A percentile compares a stretch with the other conserved stretches of the same genome.
Evolutionary conservation across 176 grass and related monocot genomes (phyloP).

Genomic region (Puccinellia tenuiflora): DNA sequence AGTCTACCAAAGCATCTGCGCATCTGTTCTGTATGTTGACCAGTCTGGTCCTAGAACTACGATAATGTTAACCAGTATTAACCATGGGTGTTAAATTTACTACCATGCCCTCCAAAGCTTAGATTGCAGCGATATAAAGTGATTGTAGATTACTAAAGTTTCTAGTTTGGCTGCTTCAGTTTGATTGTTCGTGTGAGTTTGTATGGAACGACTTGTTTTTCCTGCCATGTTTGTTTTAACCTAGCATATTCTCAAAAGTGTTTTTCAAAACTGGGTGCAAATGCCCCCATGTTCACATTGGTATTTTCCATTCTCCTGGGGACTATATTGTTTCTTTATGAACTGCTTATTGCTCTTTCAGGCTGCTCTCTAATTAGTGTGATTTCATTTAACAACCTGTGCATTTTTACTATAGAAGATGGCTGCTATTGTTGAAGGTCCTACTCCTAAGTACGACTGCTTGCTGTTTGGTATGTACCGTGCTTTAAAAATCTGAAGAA

Average conservation of each 20-base stretch:
- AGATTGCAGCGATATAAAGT: not conserved
- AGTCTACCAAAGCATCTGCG: not conserved
- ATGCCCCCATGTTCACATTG: too few species aligned
- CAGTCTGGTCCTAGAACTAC: not conserved
- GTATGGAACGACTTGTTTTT: not conserved
- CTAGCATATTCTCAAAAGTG: too few species aligned
- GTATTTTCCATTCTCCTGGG: too few species aligned
- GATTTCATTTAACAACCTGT: not conserved
- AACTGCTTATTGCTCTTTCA: not conserved
- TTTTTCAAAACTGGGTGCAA: too few species aligned
- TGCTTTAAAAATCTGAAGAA: not conserved
- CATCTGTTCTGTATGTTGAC: not conserved
- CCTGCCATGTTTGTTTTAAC: not conserved
- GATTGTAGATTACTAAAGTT: not conserved
- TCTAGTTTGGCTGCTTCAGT: not conserved
- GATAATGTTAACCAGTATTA: not conserved
- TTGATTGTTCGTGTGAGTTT: not conserved
- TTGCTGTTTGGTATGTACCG: conserved; percentile 55
- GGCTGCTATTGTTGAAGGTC: conserved; percentile 29
- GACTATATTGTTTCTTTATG: not conserved
- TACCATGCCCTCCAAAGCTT: not conserved
- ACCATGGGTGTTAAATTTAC: not conserved
- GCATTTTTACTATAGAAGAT: conserved; percentile 21
- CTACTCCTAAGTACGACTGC: conserved; percentile 57
- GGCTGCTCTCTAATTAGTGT: not conserved